phyloP scores from a whole-genome alignment of 768 basidiomycete genomes.

The Collybiopsis luxurians region DNA sequence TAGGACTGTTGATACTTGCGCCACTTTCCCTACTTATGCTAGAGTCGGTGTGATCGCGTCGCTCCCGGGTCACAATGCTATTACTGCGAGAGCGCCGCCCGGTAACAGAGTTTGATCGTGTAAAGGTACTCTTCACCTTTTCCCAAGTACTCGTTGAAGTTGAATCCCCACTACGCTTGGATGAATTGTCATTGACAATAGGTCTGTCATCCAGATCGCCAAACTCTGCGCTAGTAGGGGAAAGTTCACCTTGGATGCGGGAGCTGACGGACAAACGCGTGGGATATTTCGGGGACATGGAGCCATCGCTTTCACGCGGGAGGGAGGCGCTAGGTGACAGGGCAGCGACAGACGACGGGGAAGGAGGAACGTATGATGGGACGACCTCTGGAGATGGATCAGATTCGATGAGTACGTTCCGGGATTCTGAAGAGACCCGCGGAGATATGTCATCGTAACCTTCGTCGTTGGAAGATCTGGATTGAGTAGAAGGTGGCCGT shows the following conservation, averaged over 20 bases:
- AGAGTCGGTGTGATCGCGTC: slow-evolving; percentile 69
- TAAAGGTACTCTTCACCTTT: slow-evolving; percentile 66
- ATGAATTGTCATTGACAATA: slow-evolving; percentile 37
- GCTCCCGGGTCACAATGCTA: slow-evolving; percentile 64
- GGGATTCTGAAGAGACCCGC: slow-evolving; percentile 55
- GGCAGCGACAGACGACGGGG: slow-evolving; percentile 45
- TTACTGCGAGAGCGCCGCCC: slow-evolving; percentile 81
- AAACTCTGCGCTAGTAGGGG: slow-evolving; percentile 49
- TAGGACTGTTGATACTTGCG: slow-evolving; percentile 62
- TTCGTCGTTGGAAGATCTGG: slow-evolving; percentile 47
- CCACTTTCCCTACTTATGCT: slow-evolving; percentile 76
- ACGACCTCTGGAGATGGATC: slow-evolving; percentile 56
- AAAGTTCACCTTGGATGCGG: slow-evolving; percentile 59
- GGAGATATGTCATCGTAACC: slow-evolving; percentile 51
- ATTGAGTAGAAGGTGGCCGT: slow-evolving; percentile 39
- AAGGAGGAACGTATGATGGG: slow-evolving; percentile 43
- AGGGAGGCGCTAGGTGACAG: slow-evolving; percentile 40
- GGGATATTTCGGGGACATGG: slow-evolving; percentile 57
- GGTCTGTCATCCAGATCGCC: slow-evolving; percentile 49
- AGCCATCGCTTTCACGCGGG: slow-evolving; percentile 41
- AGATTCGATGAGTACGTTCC: slow-evolving; percentile 60
- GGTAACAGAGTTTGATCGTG: slow-evolving; percentile 58
- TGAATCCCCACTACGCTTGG: slow-evolving; percentile 58
- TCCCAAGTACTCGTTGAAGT: slow-evolving; percentile 65
- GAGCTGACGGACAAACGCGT: slow-evolving; percentile 60